Conservation (phyloP, 2,329 filamentous ascomycete genomes). For the Aspergillus versicolor region DNA sequence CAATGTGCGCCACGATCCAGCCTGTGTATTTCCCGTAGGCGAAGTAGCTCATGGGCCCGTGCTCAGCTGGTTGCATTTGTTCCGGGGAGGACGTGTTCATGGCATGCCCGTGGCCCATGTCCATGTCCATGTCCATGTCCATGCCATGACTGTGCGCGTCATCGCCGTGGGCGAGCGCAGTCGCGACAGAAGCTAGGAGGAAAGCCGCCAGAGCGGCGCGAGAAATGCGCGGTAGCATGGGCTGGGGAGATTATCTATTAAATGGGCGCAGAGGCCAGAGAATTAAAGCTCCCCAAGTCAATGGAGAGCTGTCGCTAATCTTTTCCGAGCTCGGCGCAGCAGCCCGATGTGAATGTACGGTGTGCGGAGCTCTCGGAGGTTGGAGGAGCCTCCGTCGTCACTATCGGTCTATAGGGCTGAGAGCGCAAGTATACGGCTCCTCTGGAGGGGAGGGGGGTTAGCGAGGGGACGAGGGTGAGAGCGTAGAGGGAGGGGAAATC, state of each 20-base stretch:
- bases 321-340: not conserved
- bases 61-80: constrained; percentile 17
- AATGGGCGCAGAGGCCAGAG: not conserved
- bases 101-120: constrained; percentile 19
- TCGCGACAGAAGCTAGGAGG: constrained; percentile 31
- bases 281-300: not conserved
- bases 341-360: not conserved
- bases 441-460: not conserved
- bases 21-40: constrained; percentile 40
- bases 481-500: not conserved
- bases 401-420: not conserved
- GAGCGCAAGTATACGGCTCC: not conserved
- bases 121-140: constrained; percentile 32
- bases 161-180: constrained; percentile 35
- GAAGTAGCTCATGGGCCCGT: constrained; percentile 46
- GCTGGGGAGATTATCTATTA: constrained; percentile 4
- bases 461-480: not conserved
- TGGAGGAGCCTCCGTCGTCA: not conserved
- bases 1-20: constrained; percentile 67
- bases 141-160: constrained; percentile 38
- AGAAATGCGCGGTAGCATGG: constrained; percentile 27
- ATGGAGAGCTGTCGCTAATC: not conserved
- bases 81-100: constrained; percentile 23
- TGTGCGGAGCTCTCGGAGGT: constrained; percentile 6
- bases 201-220: constrained; percentile 29